Evolutionary conservation across 352 stramenopile genomes (phyloP).

Genomic region (Globisporangium nunn): DNA sequence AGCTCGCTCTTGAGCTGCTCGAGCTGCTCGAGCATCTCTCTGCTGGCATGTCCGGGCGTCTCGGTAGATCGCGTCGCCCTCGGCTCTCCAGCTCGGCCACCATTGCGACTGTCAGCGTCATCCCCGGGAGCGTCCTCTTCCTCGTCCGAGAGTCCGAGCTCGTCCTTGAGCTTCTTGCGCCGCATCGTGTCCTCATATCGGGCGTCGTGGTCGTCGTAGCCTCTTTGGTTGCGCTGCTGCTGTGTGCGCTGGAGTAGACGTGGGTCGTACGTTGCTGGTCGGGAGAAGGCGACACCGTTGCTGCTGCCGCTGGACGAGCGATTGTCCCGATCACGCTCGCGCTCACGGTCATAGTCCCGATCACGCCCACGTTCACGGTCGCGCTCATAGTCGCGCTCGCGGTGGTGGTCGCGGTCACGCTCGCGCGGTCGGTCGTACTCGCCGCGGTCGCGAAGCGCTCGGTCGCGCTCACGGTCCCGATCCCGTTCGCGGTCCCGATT

Average conservation of each 20-base stretch:
- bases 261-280: constrained; percentile 78
- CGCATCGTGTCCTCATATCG: constrained; percentile 36
- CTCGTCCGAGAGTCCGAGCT: constrained; percentile 74
- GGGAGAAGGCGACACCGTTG: constrained; percentile 51
- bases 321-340: not conserved
- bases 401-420: constrained; percentile 25
- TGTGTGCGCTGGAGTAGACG: constrained; percentile 56
- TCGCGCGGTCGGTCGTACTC: constrained; percentile 19
- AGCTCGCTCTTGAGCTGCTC: constrained; percentile 59
- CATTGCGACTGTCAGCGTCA: constrained; percentile 7
- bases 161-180: constrained; percentile 65
- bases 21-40: constrained; percentile 27
- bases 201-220: constrained; percentile 37
- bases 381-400: constrained; percentile 24
- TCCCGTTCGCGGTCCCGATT: constrained; percentile 22
- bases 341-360: not conserved
- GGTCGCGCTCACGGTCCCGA: constrained; percentile 26
- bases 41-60: constrained; percentile 6
- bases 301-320: not conserved
- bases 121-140: constrained; percentile 17
- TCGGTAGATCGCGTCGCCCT: constrained; percentile 2
- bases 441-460: constrained; percentile 24
- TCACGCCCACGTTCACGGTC: constrained; percentile 12
- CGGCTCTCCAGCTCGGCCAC: not conserved
- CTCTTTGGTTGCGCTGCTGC: constrained; percentile 19